These are phyloP conservation scores for Hawksworthiomyces lignivorus DNA, from an alignment of 2,329 filamentous ascomycete genomes.

Conservation along the genomic window DNA sequence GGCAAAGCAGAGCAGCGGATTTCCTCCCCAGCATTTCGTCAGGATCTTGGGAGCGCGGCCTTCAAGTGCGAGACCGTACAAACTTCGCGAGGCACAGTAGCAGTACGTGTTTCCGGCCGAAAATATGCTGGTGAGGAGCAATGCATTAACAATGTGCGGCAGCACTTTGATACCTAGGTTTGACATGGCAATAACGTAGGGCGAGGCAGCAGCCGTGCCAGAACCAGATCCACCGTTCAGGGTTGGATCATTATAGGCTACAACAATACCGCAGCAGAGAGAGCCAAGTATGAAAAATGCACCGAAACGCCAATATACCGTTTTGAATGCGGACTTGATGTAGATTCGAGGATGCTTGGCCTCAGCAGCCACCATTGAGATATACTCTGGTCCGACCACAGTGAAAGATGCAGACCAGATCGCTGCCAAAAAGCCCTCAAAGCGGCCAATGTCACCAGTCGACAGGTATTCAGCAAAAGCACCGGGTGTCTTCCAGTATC, in stretches of 20 bases:
- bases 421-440: slow-evolving; percentile 19
- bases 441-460: slow-evolving; percentile 32
- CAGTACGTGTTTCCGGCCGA: slow-evolving; percentile 55
- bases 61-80: slow-evolving; percentile 32
- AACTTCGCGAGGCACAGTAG: slow-evolving; percentile 33
- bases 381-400: slow-evolving; percentile 48
- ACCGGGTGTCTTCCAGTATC: slow-evolving; percentile 36
- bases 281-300: slow-evolving; percentile 62
- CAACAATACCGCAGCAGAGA: slow-evolving; percentile 58
- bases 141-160: slow-evolving; percentile 57
- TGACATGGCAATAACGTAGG: slow-evolving; percentile 64
- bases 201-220: slow-evolving; percentile 41
- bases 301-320: slow-evolving; percentile 62
- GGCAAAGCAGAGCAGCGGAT: slow-evolving; percentile 32
- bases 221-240: slow-evolving; percentile 35
- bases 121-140: slow-evolving; percentile 52
- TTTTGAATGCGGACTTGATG: slow-evolving; percentile 59
- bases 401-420: slow-evolving; percentile 32
- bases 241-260: slow-evolving; percentile 47
- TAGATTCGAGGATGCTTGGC: slow-evolving; percentile 60
- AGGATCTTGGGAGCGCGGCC: slow-evolving; percentile 32
- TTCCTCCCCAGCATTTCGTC: slow-evolving; percentile 28
- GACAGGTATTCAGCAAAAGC: slow-evolving; percentile 29
- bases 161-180: slow-evolving; percentile 60
- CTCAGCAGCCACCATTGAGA: slow-evolving; percentile 62